Base-by-base conservation (phyloP, 768 basidiomycete genomes). In the Clitopilus hobsonii region DNA sequence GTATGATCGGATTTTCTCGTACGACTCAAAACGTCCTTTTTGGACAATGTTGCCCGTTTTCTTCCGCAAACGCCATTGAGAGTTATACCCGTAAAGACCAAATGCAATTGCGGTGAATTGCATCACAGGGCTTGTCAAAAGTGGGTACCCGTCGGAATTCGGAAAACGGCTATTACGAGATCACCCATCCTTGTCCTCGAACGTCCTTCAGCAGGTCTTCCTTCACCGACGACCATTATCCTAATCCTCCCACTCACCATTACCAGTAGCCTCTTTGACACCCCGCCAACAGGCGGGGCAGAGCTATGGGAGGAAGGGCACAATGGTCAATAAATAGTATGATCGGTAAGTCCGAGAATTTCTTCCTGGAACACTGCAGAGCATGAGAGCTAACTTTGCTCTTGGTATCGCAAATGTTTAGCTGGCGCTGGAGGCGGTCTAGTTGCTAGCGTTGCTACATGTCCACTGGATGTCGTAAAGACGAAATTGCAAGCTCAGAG, bases 381-480 rank as follows among this genome's bases (percentile, higher is more conserved):
- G 58, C 58, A 50, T 56, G 47, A 54, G 27, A 28, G 48, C 25
- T 27, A 49, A 49, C 23, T 54, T 55, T 28, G 23, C 29, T 58
- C 51, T 22, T 52, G 38, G 51, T n/a, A n/a, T 54, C 36, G 51
- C 38, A 41, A 56, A 49, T 38, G 24, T 49, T 11, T 63, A 91
- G 93, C 97, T 67, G 97, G 97, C 54, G 96, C 96, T 30, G 94
- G 94, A 26, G 94, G 96, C 53, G 97, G 97, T 56, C 78, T 99
- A 58, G 87, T 94, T 60, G 89, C 93, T 51, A 91, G 89, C 70
- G 78, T 98, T 58, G 91, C 92, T 54, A 98, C 96, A 6, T 99
- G 97, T 70, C 97, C 97, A 10, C 79, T 99, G 49, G 97, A 99
- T 71, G 96, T 99, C 54, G 80, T 99, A 71, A 99, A 98, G 79